phyloP scores from a whole-genome alignment of 306 rosid species.

The Cicer pinnatifidum region DNA sequence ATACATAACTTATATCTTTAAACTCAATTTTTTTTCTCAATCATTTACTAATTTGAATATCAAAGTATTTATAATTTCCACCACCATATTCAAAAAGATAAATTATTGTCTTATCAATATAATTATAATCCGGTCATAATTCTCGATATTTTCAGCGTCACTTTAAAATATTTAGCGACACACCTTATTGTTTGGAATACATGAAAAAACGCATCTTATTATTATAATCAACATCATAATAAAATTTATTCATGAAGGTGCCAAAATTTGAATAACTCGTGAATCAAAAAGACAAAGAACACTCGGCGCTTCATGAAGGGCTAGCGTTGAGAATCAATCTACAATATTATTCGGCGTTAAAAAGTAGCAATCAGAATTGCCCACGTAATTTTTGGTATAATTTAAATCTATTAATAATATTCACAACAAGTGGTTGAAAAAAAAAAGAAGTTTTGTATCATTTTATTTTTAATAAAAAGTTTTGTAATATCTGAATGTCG shows the following conservation, averaged over 20 bases:
- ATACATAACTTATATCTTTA: too few relatives aligned
- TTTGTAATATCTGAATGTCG: not conserved
- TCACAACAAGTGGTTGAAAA: not conserved
- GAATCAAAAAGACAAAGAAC: conserved; percentile 5
- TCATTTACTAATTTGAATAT: too few relatives aligned
- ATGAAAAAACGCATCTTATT: too few relatives aligned
- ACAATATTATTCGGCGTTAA: not conserved
- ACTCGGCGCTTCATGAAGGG: conserved; percentile 21
- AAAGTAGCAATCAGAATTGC: not conserved
- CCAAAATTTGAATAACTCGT: not conserved
- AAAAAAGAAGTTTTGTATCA: not conserved
- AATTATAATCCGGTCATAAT: too few relatives aligned
- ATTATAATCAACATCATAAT: too few relatives aligned
- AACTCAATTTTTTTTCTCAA: too few relatives aligned
- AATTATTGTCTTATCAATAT: too few relatives aligned
- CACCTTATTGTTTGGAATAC: too few relatives aligned
- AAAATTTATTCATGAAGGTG: not conserved
- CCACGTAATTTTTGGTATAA: not conserved
- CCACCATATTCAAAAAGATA: too few relatives aligned
- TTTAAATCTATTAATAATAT: not conserved
- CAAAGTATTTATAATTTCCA: too few relatives aligned
- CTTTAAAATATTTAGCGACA: too few relatives aligned
- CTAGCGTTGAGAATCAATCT: not conserved
- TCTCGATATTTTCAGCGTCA: too few relatives aligned
- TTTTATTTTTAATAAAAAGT: not conserved